phyloP scores from a whole-genome alignment of 1,284 basidiomycete species.

The Cryptococcus sp. region DNA sequence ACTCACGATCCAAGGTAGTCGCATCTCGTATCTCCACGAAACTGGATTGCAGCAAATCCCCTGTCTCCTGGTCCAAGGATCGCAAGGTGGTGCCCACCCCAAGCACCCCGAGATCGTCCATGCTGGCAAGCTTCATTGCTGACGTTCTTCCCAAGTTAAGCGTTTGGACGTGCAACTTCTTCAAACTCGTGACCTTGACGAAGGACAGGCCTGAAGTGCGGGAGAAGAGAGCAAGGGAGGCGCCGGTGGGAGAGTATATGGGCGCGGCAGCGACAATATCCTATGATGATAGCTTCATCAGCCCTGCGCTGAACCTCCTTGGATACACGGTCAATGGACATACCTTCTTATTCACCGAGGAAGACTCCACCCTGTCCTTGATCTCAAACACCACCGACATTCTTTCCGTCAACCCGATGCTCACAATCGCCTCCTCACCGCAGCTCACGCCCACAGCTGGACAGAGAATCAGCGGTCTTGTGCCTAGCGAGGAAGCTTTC shows the following conservation, averaged over 20 bases:
- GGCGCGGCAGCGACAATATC: slow-evolving; percentile 59
- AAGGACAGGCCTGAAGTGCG: slow-evolving; percentile 57
- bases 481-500: slow-evolving; percentile 48
- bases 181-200: slow-evolving; percentile 64
- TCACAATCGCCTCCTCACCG: slow-evolving; percentile 34
- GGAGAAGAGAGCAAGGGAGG: slow-evolving; percentile 54
- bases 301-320: slow-evolving; percentile 1
- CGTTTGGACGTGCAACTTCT: slow-evolving; percentile 76
- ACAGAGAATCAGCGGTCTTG: slow-evolving; percentile 28
- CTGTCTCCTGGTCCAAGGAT: slow-evolving; percentile 58
- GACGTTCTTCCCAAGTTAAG: slow-evolving; percentile 67
- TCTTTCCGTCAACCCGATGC: slow-evolving; percentile 39
- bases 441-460: not conserved
- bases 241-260: slow-evolving; percentile 57
- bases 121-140: slow-evolving; percentile 62
- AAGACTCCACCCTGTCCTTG: slow-evolving; percentile 62
- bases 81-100: slow-evolving; percentile 61
- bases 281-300: slow-evolving; percentile 48
- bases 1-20: slow-evolving; percentile 62
- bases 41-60: slow-evolving; percentile 55
- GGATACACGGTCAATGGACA: slow-evolving; percentile 14
- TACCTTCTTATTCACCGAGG: slow-evolving; percentile 72
- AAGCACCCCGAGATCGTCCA: slow-evolving; percentile 58
- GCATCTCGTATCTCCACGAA: slow-evolving; percentile 68
- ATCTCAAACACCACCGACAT: slow-evolving; percentile 58